Conservation (phyloP, 352 stramenopile species). For the Phytophthora ramorum region DNA sequence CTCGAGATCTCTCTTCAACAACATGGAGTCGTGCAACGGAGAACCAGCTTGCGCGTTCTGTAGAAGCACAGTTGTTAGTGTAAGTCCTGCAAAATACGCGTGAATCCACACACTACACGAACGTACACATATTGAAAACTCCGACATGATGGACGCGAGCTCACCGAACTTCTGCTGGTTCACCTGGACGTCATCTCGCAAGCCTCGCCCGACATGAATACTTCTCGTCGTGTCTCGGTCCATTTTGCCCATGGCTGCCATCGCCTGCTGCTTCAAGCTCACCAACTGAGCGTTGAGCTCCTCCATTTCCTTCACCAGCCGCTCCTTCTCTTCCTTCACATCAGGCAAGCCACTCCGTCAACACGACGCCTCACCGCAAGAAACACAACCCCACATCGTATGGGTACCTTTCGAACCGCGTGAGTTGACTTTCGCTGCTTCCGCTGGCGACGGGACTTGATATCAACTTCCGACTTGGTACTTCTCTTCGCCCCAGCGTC, state of each 20-base stretch:
- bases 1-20: conserved; percentile 20
- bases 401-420: conserved; percentile 22
- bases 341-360: background rate
- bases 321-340: conserved; percentile 42
- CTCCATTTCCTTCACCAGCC: conserved; percentile 34
- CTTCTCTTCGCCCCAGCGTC: background rate
- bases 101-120: background rate
- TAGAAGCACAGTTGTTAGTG: background rate
- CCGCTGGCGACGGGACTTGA: conserved; percentile 7
- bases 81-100: background rate
- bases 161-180: conserved; percentile 41
- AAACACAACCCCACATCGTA: background rate
- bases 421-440: conserved; percentile 40
- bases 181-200: conserved; percentile 35
- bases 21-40: conserved; percentile 24
- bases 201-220: conserved; percentile 20
- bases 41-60: conserved; percentile 28
- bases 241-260: conserved; percentile 19
- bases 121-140: conserved; percentile 34
- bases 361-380: background rate
- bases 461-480: background rate
- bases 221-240: conserved; percentile 17
- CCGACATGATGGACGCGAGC: conserved; percentile 38
- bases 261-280: conserved; percentile 34
- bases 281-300: conserved; percentile 31